Evolutionary conservation across 805 yeast species (phyloP), one percentile per base, ranked within the genome.

Genomic region (Ogataea parapolymorpha): DNA sequence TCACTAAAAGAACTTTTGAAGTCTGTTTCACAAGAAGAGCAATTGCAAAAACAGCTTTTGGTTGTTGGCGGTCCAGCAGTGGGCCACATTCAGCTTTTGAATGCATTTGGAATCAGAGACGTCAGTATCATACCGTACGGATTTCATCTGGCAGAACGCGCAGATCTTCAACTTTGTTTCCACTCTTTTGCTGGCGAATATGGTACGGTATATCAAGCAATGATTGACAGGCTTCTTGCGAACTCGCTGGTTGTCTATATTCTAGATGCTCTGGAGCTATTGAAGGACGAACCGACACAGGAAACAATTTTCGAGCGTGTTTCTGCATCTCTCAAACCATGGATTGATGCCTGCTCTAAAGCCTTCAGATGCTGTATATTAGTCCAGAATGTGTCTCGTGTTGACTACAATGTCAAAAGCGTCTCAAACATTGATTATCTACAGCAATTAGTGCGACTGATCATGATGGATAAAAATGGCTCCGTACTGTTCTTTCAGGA

Each of bases 401-500:
- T 49, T 35, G 34, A 39, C 8, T 59, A 56, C 40, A 48, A 46
- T 18, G 39, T 53, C 10, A 43, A 37, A 6, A 48, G 45, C 3
- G 42, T 50, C 32, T 37, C 42, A 10, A 36, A 39, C 6, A 41
- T 59, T 11, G 64, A 59, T 34, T 49, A 43, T 23, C 24, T 56
- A 17, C 64, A 59, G 36, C 64, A 59, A 32, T 13, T 50, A 5
- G 26, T 57, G 18, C 46, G 62, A 17, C 35, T 48, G 9, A 32
- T 51, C 8, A 42, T 48, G 37, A 22, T 48, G 10, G 42, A 42
- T 13, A 33, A 35, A 9, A 40, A 43, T 5, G 53, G 51, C n/a
- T 38, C 51, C 2, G 25, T 45, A 1, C 12, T 18, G 18, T 51
- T 44, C 27, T 39, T 23, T n/a, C 42, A 39, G 26, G 17, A 38